phyloP scores from a whole-genome alignment of 768 basidiomycete genomes.

The Tulasnella sp. region DNA sequence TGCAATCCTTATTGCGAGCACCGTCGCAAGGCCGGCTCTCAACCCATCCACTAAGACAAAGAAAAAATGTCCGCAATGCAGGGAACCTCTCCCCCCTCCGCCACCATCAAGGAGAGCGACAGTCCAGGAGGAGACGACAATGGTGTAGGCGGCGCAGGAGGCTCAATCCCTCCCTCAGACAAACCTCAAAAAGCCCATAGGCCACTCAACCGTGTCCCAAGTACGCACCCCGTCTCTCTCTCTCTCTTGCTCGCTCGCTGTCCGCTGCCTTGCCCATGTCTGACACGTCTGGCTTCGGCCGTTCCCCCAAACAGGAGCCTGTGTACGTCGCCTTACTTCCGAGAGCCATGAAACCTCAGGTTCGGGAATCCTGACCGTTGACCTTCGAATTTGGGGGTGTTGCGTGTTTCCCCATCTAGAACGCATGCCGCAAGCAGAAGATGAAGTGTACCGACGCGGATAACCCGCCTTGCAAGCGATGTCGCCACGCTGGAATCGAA shows the following conservation, averaged over 20 bases:
- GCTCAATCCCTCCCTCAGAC: conserved; percentile 40
- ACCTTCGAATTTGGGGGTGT: conserved; percentile 28
- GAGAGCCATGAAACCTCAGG: neutral
- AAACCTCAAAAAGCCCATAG: conserved; percentile 61
- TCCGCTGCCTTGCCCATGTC: neutral
- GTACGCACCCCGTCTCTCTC: conserved; percentile 51
- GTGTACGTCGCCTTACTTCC: conserved; percentile 49
- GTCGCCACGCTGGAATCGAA: conserved; percentile 81
- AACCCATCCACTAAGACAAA: neutral
- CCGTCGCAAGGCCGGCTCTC: neutral
- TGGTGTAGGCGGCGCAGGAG: neutral
- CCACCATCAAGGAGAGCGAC: conserved; percentile 23
- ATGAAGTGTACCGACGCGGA: conserved; percentile 97
- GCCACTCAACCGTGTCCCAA: conserved; percentile 81
- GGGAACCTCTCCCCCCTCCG: neutral
- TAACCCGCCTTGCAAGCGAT: conserved; percentile 93
- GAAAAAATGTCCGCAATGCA: conserved; percentile 3
- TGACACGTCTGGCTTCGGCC: conserved; percentile 15
- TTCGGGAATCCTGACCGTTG: conserved; percentile 4
- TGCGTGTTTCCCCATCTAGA: conserved; percentile 44
- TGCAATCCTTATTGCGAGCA: neutral
- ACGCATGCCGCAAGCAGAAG: conserved; percentile 94
- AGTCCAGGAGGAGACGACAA: conserved; percentile 24
- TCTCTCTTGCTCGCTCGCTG: neutral
- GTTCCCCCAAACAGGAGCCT: conserved; percentile 57